Base-by-base conservation (phyloP, 164 flowering plant species). In the Houttuynia cordata region DNA sequence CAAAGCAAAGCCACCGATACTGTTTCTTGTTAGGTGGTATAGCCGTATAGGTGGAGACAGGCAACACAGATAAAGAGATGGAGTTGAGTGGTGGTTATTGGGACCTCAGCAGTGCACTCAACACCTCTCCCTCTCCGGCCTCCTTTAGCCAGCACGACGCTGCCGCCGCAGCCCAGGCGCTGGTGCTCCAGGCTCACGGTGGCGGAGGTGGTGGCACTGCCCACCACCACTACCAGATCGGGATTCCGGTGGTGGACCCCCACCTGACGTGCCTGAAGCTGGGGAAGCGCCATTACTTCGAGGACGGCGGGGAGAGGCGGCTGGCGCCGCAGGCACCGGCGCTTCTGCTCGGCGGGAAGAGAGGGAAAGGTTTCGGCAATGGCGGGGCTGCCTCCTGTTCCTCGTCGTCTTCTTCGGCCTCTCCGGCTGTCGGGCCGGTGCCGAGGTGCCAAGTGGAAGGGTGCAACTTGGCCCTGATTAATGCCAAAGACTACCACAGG, bases 381-480 rank as follows among this genome's bases (percentile, higher is more conserved):
- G 49, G 8, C 49, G 49, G 49, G 3, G 17, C 14, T 12, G 17
- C 14, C 49, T 10, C 14, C 17, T 6, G 42, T 40, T 42, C 49
- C 14, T 42, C 49, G 10, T 3, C 37, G 4, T 30, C 37, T 6
- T 30, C 37, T 30, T 30, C 37, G 37, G 62, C n/a, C n/a, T n/a
- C n/a, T n/a, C n/a, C 68, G 45, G 53, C 37, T 13, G 55, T 62
- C 59, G 22, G 67, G 30, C 42, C 72, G 39, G 64, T 61, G 62
- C 79, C 87, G 41, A 77, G 80, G 70, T 86, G 93, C 66, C 88
- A 83, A 70, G 88, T 80, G 45, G 93, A 83, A 56, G 93, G 93
- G 1, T 86, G 93, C 70, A 64, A 77, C 58, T 80, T 74, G 67
- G 70, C 64, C 17, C 72, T 86, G 34, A 49, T 63, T 34, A 67